phyloP scores from a whole-genome alignment of 176 grass and related monocot species.

The Eleusine coracana region DNA sequence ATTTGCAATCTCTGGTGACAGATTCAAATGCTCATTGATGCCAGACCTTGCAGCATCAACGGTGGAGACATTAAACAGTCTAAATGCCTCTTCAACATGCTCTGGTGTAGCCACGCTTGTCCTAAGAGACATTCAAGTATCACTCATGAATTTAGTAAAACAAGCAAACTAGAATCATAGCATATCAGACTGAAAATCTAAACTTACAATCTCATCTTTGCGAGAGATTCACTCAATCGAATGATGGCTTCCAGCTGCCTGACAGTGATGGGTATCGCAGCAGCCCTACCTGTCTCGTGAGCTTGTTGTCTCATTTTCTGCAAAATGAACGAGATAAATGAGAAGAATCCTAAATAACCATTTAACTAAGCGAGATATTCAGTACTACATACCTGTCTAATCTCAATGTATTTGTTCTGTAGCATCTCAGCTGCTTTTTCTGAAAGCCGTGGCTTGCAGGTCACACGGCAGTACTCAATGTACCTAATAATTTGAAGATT shows the following conservation, averaged over 20 bases:
- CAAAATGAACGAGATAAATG: slow-evolving; percentile 19
- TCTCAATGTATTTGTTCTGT: slow-evolving; percentile 97
- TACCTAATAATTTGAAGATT: slow-evolving; percentile 56
- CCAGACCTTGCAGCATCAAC: slow-evolving; percentile 92
- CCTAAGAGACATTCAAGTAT: slow-evolving; percentile 46
- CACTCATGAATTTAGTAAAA: slow-evolving; percentile 1
- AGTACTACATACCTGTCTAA: slow-evolving; percentile 69
- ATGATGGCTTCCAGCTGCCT: slow-evolving; percentile 99
- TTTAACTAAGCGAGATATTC: slow-evolving; percentile 1
- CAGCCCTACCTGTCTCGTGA: slow-evolving; percentile 79
- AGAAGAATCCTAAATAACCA: not conserved
- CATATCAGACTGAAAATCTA: not conserved
- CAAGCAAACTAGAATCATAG: not conserved
- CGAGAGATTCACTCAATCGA: slow-evolving; percentile 94
- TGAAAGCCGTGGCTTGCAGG: slow-evolving; percentile 79
- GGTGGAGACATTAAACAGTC: slow-evolving; percentile 87
- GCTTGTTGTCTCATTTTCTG: slow-evolving; percentile 99
- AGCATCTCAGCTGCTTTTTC: slow-evolving; percentile 95
- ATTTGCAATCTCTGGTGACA: slow-evolving; percentile 92
- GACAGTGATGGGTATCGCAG: slow-evolving; percentile 94
- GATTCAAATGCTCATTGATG: slow-evolving; percentile 95
- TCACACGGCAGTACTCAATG: slow-evolving; percentile 81
- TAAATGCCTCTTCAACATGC: slow-evolving; percentile 96
- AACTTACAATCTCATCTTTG: slow-evolving; percentile 94
- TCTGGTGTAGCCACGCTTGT: slow-evolving; percentile 86